A percentile compares a stretch with the other conserved stretches of the same genome.
These are phyloP conservation scores for Berkeleyomyces basicola DNA, from an alignment of 2,329 filamentous ascomycete species.

Conservation along the genomic window DNA sequence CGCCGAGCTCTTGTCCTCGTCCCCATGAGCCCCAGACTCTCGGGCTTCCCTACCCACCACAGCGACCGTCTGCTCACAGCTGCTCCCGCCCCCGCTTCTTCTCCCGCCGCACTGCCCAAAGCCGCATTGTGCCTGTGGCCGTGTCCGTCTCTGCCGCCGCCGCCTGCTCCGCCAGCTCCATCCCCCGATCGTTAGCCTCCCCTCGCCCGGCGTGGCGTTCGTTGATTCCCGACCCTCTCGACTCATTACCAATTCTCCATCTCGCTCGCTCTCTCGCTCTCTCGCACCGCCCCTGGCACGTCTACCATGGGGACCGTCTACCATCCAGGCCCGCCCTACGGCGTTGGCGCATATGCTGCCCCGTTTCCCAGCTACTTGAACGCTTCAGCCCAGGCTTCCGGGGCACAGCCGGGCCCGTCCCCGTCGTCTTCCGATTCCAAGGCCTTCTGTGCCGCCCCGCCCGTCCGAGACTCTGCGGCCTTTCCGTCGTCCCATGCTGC, in stretches of 20 bases:
- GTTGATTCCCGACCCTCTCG: background rate
- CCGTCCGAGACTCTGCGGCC: background rate
- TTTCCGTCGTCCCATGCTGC: background rate
- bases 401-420: background rate
- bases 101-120: background rate
- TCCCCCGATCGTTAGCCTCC: background rate
- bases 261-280: background rate
- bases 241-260: background rate
- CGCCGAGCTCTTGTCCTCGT: background rate
- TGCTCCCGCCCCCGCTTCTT: background rate
- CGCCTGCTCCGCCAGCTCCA: background rate
- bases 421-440: background rate
- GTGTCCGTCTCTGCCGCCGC: background rate
- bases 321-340: constrained; percentile 1
- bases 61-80: background rate
- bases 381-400: background rate
- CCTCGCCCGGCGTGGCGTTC: background rate
- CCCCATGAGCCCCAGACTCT: background rate
- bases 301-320: constrained; percentile 6
- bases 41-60: background rate
- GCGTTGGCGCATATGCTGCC: constrained; percentile 1
- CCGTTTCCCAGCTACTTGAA: constrained; percentile 3
- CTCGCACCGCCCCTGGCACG: background rate
- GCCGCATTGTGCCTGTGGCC: background rate
- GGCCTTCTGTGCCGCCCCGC: background rate